phyloP scores from a whole-genome alignment of 306 rosid species.

The Vigna reflexopilosa region DNA sequence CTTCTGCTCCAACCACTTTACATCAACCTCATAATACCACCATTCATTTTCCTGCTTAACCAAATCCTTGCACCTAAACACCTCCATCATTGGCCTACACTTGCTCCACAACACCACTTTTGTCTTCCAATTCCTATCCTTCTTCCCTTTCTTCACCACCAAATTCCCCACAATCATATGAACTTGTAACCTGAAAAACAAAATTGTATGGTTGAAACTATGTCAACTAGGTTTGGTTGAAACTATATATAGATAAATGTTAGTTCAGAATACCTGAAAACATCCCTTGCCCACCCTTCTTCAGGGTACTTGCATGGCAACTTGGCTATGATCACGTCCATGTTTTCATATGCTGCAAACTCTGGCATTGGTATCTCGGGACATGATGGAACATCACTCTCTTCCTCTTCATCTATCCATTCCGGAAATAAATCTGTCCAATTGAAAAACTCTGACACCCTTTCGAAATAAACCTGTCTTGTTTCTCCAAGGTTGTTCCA shows the following conservation, averaged over 20 bases:
- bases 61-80: slow-evolving; percentile 80
- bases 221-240: too few species aligned
- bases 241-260: too few species aligned
- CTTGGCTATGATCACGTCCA: slow-evolving; percentile 77
- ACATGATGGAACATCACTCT: slow-evolving; percentile 74
- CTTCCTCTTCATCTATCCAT: slow-evolving; percentile 98
- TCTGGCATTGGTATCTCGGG: slow-evolving; percentile 94
- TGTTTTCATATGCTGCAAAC: slow-evolving; percentile 38
- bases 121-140: slow-evolving; percentile 54
- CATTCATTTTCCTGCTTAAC: slow-evolving; percentile 69
- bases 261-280: slow-evolving; percentile 46
- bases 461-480: slow-evolving; percentile 54
- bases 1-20: slow-evolving; percentile 66
- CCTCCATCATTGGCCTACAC: slow-evolving; percentile 90
- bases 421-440: slow-evolving; percentile 94
- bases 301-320: slow-evolving; percentile 74
- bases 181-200: slow-evolving; percentile 69
- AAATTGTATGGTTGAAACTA: too few species aligned
- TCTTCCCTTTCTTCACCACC: slow-evolving; percentile 69
- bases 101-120: slow-evolving; percentile 77
- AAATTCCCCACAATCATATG: slow-evolving; percentile 75
- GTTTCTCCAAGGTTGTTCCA: slow-evolving; percentile 58
- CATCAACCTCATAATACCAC: slow-evolving; percentile 79
- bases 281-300: slow-evolving; percentile 81
- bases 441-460: slow-evolving; percentile 68